Conservation (phyloP, 2,329 filamentous ascomycete species). For the Alternaria postmessia region DNA sequence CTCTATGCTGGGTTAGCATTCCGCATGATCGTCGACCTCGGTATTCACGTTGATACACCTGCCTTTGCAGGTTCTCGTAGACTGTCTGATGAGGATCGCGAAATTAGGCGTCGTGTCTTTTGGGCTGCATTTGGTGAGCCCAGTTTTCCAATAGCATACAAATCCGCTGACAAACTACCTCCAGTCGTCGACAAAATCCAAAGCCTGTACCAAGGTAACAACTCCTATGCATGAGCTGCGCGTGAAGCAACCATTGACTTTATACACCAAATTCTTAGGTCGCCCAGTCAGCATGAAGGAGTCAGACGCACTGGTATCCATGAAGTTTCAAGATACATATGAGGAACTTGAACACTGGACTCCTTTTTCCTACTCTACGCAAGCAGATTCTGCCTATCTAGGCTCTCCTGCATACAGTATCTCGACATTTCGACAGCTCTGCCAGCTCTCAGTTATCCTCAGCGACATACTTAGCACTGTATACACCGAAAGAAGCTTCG, state of each 20-base stretch:
- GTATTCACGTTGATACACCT: slow-evolving; percentile 59
- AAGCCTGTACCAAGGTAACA: no score
- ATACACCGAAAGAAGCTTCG: slow-evolving; percentile 52
- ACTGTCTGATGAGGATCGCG: slow-evolving; percentile 57
- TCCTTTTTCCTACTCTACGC: slow-evolving; percentile 52
- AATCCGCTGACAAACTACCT: no score
- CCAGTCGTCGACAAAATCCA: no score
- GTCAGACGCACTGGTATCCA: slow-evolving; percentile 57
- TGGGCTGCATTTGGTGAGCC: slow-evolving; percentile 55
- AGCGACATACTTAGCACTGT: slow-evolving; percentile 52
- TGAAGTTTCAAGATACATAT: slow-evolving; percentile 59
- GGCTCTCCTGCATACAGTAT: slow-evolving; percentile 53
- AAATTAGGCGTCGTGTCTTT: slow-evolving; percentile 56
- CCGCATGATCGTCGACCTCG: slow-evolving; percentile 64
- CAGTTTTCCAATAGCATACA: no score
- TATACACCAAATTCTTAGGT: slow-evolving; percentile 63
- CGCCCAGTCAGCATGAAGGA: slow-evolving; percentile 59
- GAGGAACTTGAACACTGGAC: slow-evolving; percentile 64
- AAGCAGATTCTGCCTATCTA: slow-evolving; percentile 41
- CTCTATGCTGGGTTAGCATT: slow-evolving; percentile 66
- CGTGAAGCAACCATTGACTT: neutral
- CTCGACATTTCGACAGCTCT: slow-evolving; percentile 55
- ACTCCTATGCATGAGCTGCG: no score
- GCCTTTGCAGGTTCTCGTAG: slow-evolving; percentile 40
- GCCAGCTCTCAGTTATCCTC: slow-evolving; percentile 56